Evolutionary conservation across 305 asterid genomes (phyloP), one percentile per base, ranked within the genome.

Genomic region (Fraxinus dipetala): DNA sequence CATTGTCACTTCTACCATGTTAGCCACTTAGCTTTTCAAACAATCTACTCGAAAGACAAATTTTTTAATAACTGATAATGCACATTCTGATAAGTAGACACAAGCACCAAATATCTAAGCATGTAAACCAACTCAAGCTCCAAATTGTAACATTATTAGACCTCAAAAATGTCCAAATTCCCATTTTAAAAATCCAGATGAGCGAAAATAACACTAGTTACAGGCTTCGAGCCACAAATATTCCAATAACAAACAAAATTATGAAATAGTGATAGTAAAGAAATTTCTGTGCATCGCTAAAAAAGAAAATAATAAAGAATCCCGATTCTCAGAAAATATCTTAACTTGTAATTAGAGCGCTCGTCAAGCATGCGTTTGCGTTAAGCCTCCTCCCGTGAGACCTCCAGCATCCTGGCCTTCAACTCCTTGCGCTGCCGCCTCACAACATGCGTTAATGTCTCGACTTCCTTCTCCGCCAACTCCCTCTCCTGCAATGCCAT

Each of bases 311-410:
- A 14, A 9, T 13, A 45, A 14, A 45, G 56, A 45, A 45, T 38
- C 45, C 11, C 8, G 11, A 38, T 38, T 6, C 2, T 30, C 31
- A 30, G 2, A 30, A 30, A 30, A 30, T 30, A 30, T 30, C 31
- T 30, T 30, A 30, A 30, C 31, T 30, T 30, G 31, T 30, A 30
- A 30, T 30, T 30, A 30, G 31, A 30, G 31, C 2, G 91, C 85
- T 95, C 98, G n/a, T 94, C 99, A 5, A 95, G 89, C 98, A 92
- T 93, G 9, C 97, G 89, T 83, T 93, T 95, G 69, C 98, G 92
- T 88, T 94, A 97, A 43, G 91, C 31, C 31, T 30, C 31, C 31
- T 30, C 31, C 31, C 31, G 31, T 30, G 31, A 30, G 31, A 30
- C 92, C 88, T 95, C 98, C 72, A 95, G 79, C 97, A 95, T 95